Evolutionary conservation across 176 grass and related monocot genomes (phyloP), one percentile per base, ranked within the genome.

Genomic region (Aegilops umbellulata): DNA sequence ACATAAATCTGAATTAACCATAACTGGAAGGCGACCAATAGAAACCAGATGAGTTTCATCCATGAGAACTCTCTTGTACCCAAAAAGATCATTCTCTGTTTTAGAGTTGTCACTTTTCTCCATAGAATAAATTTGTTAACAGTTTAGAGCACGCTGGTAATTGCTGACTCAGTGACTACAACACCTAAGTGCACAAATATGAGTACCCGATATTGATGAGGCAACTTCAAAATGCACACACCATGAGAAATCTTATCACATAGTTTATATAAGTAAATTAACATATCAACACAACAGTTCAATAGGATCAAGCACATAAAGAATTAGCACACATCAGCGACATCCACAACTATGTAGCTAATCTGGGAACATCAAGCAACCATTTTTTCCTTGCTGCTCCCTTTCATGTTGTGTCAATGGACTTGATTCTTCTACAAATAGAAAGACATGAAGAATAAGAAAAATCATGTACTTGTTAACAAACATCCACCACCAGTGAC

Each of bases 41-140:
- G 27, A 80, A 36, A 94, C 85, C 77, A 80, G 83, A 41, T 87
- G 86, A 31, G 85, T 91, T 58, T 94, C 87, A 65, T 95, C 89
- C 34, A 10, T 27, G 7, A 85, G 38, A 10, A 89, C 74, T 67
- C 51, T 92, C 72, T 87, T 94, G 4, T 81, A 86, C 85, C 88
- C 69, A 76, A 82, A 95, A 24, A n/a, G 38, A 76, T 89, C 91
- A 39, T 95, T 94, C 68, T 92, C 93, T 25, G 84, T 83, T 83
- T 98, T 98, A 70, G 90, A 80, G 80, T 98, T 95, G 80, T 98
- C 93, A 69, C 86, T 98, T 67, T 80, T 85, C 86, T 94, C 96
- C 72, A 92, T 89, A 55, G 92, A 83, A 90, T 94, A 98, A 62
- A 95, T 88, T 93, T 98, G 72, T 74, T 73, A 77, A 82, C 38